These are phyloP conservation scores for Pterocarpus santalinus DNA, from an alignment of 306 rosid species.

Conservation along the genomic window DNA sequence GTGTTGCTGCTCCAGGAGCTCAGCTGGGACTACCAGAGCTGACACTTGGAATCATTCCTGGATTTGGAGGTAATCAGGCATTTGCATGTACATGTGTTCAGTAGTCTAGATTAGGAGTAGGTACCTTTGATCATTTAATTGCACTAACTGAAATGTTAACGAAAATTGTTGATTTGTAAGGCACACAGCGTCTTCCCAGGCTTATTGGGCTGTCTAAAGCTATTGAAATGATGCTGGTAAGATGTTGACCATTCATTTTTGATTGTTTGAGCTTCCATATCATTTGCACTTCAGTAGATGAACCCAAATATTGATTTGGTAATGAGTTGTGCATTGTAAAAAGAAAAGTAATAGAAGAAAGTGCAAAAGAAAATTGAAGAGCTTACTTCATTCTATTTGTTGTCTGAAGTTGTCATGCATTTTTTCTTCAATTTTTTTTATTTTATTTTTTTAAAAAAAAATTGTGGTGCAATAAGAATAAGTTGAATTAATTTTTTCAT, in stretches of 20 bases:
- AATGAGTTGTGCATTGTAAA: constrained; percentile 7
- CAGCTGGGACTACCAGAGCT: constrained; percentile 96
- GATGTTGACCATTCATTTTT: constrained; percentile 13
- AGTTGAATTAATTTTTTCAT: constrained; percentile 32
- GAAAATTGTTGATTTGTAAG: constrained; percentile 55
- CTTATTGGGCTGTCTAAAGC: constrained; percentile 85
- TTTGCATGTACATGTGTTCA: constrained; percentile 32
- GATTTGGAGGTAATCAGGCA: constrained; percentile 83
- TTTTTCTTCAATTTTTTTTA: not conserved
- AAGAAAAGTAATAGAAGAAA: constrained; percentile 3
- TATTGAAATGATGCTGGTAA: constrained; percentile 95
- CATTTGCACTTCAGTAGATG: constrained; percentile 13
- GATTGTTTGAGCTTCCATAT: constrained; percentile 27
- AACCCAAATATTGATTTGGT: constrained; percentile 2
- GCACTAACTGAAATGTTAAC: constrained; percentile 45
- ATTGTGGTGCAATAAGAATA: constrained; percentile 15
- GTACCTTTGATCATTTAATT: constrained; percentile 19
- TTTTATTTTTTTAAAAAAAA: not conserved
- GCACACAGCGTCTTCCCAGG: constrained; percentile 99
- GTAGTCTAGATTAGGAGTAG: constrained; percentile 22
- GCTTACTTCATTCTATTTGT: not conserved
- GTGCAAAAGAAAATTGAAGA: constrained; percentile 29
- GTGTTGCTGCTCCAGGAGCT: constrained; percentile 83
- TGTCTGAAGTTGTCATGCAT: not conserved
- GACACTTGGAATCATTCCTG: constrained; percentile 93